phyloP scores from a whole-genome alignment of 2,329 filamentous ascomycete genomes.

The Phyllosticta citribraziliensis region DNA sequence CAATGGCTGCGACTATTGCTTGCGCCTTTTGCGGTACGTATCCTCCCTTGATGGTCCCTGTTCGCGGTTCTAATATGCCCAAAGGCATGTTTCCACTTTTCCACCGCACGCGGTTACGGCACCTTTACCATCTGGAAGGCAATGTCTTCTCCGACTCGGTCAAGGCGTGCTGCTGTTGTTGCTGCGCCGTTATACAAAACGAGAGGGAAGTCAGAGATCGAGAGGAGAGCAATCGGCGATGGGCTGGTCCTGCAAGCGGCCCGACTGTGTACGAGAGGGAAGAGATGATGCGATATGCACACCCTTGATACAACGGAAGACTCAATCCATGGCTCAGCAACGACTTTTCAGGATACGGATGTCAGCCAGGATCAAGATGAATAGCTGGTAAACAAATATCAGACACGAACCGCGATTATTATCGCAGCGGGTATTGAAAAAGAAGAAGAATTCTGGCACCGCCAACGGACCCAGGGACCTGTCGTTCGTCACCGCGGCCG shows the following conservation, averaged over 20 bases:
- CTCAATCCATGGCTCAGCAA: not conserved
- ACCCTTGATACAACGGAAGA: not conserved
- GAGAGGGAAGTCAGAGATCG: slow-evolving; percentile 36
- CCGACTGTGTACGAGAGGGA: slow-evolving; percentile 21
- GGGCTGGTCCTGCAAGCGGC: slow-evolving; percentile 28
- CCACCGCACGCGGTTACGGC: slow-evolving; percentile 30
- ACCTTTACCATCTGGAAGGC: slow-evolving; percentile 35
- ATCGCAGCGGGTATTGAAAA: too few species aligned
- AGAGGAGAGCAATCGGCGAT: slow-evolving; percentile 31
- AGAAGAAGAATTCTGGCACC: too few species aligned
- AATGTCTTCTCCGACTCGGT: slow-evolving; percentile 25
- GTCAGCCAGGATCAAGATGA: not conserved
- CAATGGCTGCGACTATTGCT: slow-evolving; percentile 21
- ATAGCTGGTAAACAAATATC: too few species aligned
- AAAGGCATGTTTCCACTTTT: slow-evolving; percentile 27
- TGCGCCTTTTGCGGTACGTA: slow-evolving; percentile 27
- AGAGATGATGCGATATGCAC: slow-evolving; percentile 24
- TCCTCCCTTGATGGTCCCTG: not conserved
- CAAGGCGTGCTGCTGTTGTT: slow-evolving; percentile 30
- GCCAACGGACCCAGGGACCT: too few species aligned
- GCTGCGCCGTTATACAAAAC: slow-evolving; percentile 34
- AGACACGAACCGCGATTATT: too few species aligned
- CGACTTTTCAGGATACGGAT: not conserved
- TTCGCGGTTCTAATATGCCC: not conserved
- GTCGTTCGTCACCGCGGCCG: too few species aligned